phyloP scores from a whole-genome alignment of 176 grass and related monocot genomes.

The Cenchrus fungigraminus region DNA sequence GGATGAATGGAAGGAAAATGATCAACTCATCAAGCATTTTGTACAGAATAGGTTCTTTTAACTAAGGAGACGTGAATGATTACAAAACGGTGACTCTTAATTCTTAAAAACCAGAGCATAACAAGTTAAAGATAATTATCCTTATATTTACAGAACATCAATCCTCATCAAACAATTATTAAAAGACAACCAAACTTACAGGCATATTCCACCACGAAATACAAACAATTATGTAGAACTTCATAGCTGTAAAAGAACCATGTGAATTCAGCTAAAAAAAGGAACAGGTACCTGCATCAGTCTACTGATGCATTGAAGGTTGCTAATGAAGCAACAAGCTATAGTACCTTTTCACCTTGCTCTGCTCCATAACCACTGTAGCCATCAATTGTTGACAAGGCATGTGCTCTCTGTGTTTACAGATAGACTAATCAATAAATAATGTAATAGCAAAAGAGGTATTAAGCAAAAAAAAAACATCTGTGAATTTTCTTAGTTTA shows the following conservation, averaged over 20 bases:
- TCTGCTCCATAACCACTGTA: constrained; percentile 99
- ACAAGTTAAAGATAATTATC: not conserved
- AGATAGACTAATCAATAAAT: constrained; percentile 8
- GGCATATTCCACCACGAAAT: constrained; percentile 6
- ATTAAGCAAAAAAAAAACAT: constrained; percentile 16
- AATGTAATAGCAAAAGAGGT: not conserved
- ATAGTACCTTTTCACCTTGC: constrained; percentile 94
- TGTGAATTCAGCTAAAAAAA: not conserved
- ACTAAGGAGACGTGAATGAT: not conserved
- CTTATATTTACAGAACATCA: not conserved
- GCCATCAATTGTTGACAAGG: constrained; percentile 76
- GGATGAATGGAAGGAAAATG: not conserved
- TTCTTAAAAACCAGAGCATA: not conserved
- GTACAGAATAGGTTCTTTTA: not conserved
- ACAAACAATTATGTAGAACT: not conserved
- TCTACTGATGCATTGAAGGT: not conserved
- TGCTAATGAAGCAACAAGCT: not conserved
- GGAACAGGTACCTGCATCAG: not conserved
- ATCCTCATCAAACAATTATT: constrained; percentile 7
- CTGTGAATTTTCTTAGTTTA: not conserved
- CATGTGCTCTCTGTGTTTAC: constrained; percentile 65
- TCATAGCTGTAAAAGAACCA: not conserved
- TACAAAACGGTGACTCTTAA: constrained; percentile 8
- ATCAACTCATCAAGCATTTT: not conserved
- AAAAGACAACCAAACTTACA: not conserved